phyloP scores from a whole-genome alignment of 805 yeast genomes.

The Middelhovenomyces tepae region DNA sequence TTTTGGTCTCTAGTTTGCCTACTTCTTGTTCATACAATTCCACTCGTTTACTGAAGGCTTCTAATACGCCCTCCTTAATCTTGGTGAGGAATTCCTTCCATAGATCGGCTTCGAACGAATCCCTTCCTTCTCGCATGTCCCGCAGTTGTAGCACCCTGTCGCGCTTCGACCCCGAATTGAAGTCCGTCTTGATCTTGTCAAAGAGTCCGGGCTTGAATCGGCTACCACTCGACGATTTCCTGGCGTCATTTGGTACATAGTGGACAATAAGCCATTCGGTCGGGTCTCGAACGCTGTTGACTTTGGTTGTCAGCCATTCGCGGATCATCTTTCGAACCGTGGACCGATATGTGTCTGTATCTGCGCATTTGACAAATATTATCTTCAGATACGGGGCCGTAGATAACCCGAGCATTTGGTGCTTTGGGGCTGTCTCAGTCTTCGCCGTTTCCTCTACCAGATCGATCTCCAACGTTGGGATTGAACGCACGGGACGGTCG shows the following conservation, averaged over 20 bases:
- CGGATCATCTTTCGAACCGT: slow-evolving; percentile 73
- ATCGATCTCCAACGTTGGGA: slow-evolving; percentile 47
- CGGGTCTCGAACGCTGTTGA: slow-evolving; percentile 32
- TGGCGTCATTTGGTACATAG: slow-evolving; percentile 35
- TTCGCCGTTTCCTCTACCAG: slow-evolving; percentile 51
- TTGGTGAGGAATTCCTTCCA: slow-evolving; percentile 41
- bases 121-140: slow-evolving; percentile 12
- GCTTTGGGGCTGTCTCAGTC: slow-evolving; percentile 23
- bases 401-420: slow-evolving; percentile 32
- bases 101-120: slow-evolving; percentile 31
- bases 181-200: slow-evolving; percentile 50
- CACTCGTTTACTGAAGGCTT: slow-evolving; percentile 45
- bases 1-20: slow-evolving; percentile 30
- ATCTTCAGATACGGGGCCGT: slow-evolving; percentile 50
- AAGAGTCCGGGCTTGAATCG: slow-evolving; percentile 39
- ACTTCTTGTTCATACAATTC: slow-evolving; percentile 33
- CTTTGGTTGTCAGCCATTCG: slow-evolving; percentile 60
- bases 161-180: slow-evolving; percentile 31
- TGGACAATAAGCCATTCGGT: slow-evolving; percentile 58
- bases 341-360: slow-evolving; percentile 64
- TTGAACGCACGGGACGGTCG: slow-evolving; percentile 50
- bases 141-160: slow-evolving; percentile 27
- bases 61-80: slow-evolving; percentile 42
- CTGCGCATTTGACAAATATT: slow-evolving; percentile 58
- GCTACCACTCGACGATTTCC: slow-evolving; percentile 24